phyloP scores from a whole-genome alignment of 306 rosid genomes.

The Mimosa bimucronata region DNA sequence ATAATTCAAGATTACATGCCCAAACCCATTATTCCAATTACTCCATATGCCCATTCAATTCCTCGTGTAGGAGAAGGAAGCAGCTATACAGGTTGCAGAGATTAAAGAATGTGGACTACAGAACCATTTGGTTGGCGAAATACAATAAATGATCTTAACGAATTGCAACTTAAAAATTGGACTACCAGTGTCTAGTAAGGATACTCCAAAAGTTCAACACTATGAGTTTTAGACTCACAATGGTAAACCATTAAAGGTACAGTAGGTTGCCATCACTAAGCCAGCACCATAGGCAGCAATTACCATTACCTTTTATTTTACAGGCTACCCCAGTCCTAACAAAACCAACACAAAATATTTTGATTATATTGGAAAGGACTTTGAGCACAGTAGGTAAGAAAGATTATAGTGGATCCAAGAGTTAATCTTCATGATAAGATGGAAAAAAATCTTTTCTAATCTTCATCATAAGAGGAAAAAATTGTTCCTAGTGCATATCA shows the following conservation, averaged over 20 bases:
- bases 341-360: background rate
- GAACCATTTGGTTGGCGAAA: background rate
- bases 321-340: slow-evolving; percentile 5
- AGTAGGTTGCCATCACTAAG: slow-evolving; percentile 7
- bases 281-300: slow-evolving; percentile 3
- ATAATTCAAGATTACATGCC: background rate
- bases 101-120: background rate
- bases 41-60: background rate
- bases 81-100: background rate
- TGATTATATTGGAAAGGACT: slow-evolving; percentile 8
- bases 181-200: slow-evolving; percentile 14
- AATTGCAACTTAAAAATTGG: background rate
- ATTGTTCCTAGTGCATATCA: slow-evolving; percentile 8
- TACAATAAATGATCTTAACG: background rate
- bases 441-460: background rate
- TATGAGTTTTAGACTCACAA: slow-evolving; percentile 16
- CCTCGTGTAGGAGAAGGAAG: background rate
- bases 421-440: background rate
- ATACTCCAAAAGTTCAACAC: slow-evolving; percentile 9
- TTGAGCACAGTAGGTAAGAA: background rate
- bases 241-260: background rate
- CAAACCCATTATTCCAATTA: background rate
- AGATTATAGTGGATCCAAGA: slow-evolving; percentile 16
- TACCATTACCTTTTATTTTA: background rate
- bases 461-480: background rate